Base-by-base conservation (phyloP, 1,284 basidiomycete genomes). In the Trametes sp. region DNA sequence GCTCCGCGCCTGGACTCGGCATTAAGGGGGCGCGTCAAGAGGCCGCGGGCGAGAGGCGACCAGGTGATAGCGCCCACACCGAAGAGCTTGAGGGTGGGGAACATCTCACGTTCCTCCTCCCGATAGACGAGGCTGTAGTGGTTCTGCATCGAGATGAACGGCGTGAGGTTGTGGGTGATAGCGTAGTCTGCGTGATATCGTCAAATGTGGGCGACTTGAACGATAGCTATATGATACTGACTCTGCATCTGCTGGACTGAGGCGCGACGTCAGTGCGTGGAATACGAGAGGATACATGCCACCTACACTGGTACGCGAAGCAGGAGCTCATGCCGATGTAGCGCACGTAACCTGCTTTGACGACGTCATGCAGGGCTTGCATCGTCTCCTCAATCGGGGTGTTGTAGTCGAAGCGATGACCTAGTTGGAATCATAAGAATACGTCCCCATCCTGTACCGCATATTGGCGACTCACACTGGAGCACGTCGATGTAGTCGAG, bases 11-110 rank as follows among this genome's bases (percentile, higher is more conserved):
- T 35, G 78, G 78, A 23, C 38, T 69, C 61, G 71, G 67, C 73
- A 14, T 64, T 67, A 6, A 78, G 59, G 2, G 83, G 82, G 8
- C 83, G 77, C 21, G 79, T 77, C 9, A 84, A 73, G 10, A 82
- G 63, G 4, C 84, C 84, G 48, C 82, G 75, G 3, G 81, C 84
- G 21, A 86, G 75, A 1, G 84, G 83, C 3, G 83, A 84, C 77
- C 78, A 82, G 0, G 81, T 78, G 36, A 80, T 77, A 29, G 75
- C 68, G 10, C 80, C 79, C 21, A 81, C 78, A 6, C 77, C 78
- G 54, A 75, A 75, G 35, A 71, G 35, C 60, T 73, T 74, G 26
- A 75, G 67, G 8, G 69, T 70, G 8, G 73, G 73, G 57, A 72
- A 64, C 73, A 76, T 75, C 70, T 75, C 75, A 1, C 73, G 70